A percentile compares a stretch with the other conserved stretches of the same genome.
phyloP scores from a whole-genome alignment of 164 flowering plant genomes.

The Pachysandra terminalis region DNA sequence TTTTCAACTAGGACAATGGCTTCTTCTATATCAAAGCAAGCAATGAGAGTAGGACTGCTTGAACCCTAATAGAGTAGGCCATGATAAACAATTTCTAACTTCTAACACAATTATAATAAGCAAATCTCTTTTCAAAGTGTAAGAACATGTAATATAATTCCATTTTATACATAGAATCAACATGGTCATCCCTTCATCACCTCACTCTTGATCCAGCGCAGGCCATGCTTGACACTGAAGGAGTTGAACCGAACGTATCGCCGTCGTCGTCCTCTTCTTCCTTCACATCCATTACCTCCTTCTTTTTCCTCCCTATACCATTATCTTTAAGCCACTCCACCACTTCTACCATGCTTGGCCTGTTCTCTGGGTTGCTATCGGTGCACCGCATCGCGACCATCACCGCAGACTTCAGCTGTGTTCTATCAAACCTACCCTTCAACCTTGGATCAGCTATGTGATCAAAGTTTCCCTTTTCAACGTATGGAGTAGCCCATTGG shows the following conservation, averaged over 20 bases:
- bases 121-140: too few species aligned
- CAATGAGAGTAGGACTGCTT: too few species aligned
- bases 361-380: conserved; percentile 39
- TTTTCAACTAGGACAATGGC: too few species aligned
- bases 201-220: too few species aligned
- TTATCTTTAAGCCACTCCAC: conserved; percentile 44
- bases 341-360: conserved; percentile 63
- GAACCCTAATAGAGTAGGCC: too few species aligned
- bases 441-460: conserved; percentile 56
- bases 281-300: conserved; percentile 15
- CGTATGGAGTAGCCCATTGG: conserved; percentile 59
- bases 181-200: too few species aligned
- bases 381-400: conserved; percentile 48
- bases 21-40: too few species aligned
- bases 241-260: conserved; percentile 2
- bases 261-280: conserved; percentile 23
- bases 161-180: too few species aligned
- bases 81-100: too few species aligned
- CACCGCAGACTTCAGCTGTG: conserved; percentile 29
- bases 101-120: too few species aligned
- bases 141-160: too few species aligned
- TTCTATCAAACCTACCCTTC: conserved; percentile 40
- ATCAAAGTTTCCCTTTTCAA: conserved; percentile 42
- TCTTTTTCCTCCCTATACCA: conserved; percentile 32
- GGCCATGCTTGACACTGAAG: not conserved